Evolutionary conservation across 805 yeast species (phyloP), one percentile per base, ranked within the genome.

Genomic region (Myxozyma sirexii): DNA sequence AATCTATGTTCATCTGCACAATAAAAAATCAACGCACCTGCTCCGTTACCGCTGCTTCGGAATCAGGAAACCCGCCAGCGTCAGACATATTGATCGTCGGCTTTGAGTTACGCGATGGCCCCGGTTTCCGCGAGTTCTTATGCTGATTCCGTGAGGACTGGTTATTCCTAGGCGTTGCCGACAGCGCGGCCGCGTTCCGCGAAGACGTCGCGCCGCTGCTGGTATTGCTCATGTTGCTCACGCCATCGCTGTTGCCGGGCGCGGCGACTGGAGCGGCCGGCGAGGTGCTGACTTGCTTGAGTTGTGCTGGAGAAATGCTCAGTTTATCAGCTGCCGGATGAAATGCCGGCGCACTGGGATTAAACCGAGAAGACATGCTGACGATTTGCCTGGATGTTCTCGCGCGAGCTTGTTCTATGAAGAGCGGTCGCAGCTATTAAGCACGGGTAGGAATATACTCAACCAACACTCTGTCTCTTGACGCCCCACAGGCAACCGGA

Each of bases 361-460:
- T 62, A 39, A 62, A 62, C 24, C 61, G 56, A 23, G 57, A 27
- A 12, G 64, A 62, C 65, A 62, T 60, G 6, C 33, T 29, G 33
- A 7, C 33, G 6, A 29, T 29, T 10, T 6, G 10, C 33, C 33
- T 29, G 33, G 33, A 29, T 29, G 10, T 29, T 10, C 33, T 29
- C n/a, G 33, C 10, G 10, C 33, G 33, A 29, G 33, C 33, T 29
- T 29, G 6, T 6, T 10, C 33, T n/a, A n/a, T n/a, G n/a, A n/a
- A n/a, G n/a, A n/a, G n/a, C n/a, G n/a, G n/a, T n/a, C n/a, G n/a
- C n/a, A n/a, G n/a, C n/a, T n/a, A n/a, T n/a, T n/a, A n/a, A n/a
- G n/a, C n/a, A n/a, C n/a, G n/a, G n/a, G n/a, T n/a, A n/a, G n/a
- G n/a, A n/a, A n/a, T n/a, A n/a, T n/a, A n/a, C n/a, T n/a, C n/a